Base-by-base conservation (phyloP, 768 basidiomycete species). In the Pleurotus tuoliensis region DNA sequence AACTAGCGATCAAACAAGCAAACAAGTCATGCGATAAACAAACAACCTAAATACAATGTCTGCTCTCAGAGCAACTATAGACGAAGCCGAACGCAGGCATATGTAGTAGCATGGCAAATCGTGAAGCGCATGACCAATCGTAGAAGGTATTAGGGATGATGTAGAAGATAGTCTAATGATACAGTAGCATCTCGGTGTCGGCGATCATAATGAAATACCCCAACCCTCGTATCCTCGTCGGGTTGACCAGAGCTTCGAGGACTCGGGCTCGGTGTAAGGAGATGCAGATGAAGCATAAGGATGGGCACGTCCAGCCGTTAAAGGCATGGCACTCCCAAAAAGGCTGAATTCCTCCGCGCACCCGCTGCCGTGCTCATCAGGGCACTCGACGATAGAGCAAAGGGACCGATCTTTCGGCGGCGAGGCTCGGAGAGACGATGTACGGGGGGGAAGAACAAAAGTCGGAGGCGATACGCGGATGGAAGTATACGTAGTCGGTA, bases 371-470 rank as follows among this genome's bases (percentile, higher is more conserved):
- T 67, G 67, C 55, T 75, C 72, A 20, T 73, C 69, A 13, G 71
- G 69, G 48, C 67, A 65, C 63, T 75, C 72, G 12, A 72, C 66
- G 54, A 75, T 73, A 34, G 69, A 62, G 24, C 64, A 64, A 4
- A 72, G 62, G 40, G n/a, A 47, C 41, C 51, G 61, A 43, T 64
- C 58, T 38, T 63, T 64, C 3, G 58, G 13, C 7, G 50, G 40
- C 37, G 61, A 34, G n/a, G 25, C 34, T 34, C 12, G 24, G 30
- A 24, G n/a, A 37, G 22, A 50, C 13, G 30, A 20, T 34, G 7
- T 11, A 11, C 30, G 30, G 8, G 30, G 30, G 3, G 22, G 47
- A 25, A 13, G 15, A 4, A 25, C 15, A n/a, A 6, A 15, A 13
- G 47, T 18, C 18, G 49, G 8, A 9, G 49, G 49, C 27, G 49